phyloP scores from a whole-genome alignment of 2,329 filamentous ascomycete genomes.

The Neonectria coccinea region DNA sequence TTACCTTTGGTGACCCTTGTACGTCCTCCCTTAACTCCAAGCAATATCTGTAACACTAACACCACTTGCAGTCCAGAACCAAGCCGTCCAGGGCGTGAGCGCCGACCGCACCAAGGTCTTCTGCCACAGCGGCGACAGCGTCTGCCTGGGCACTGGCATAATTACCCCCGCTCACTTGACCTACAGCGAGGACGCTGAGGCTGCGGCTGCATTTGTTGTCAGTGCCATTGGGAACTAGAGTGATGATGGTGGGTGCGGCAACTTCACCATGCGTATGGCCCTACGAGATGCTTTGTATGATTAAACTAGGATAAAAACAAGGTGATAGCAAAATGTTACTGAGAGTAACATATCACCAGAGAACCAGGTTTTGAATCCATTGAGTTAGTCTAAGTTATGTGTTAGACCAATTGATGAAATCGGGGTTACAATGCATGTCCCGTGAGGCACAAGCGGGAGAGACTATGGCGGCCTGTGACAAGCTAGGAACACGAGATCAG shows the following conservation, averaged over 20 bases:
- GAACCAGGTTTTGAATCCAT: too few relatives aligned
- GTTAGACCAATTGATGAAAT: not conserved
- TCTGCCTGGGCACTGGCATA: conserved; percentile 46
- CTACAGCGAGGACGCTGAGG: conserved; percentile 46
- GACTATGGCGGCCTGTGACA: too few relatives aligned
- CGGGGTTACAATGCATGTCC: not conserved
- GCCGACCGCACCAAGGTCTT: conserved; percentile 44
- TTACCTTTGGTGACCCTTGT: conserved; percentile 49
- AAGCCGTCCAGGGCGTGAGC: conserved; percentile 39
- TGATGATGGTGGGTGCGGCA: not conserved
- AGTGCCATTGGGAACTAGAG: conserved; percentile 34
- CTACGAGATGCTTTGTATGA: not conserved
- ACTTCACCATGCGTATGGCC: not conserved
- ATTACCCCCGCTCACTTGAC: conserved; percentile 45
- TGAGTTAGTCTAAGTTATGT: too few relatives aligned
- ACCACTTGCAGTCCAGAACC: conserved; percentile 31
- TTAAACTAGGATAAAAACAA: conserved; percentile 7
- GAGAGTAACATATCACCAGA: too few relatives aligned
- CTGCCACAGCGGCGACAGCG: conserved; percentile 50
- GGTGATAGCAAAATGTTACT: not conserved
- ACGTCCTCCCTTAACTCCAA: conserved; percentile 22
- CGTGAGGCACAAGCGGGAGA: too few relatives aligned
- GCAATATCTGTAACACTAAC: conserved; percentile 18
- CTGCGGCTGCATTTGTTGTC: conserved; percentile 46
- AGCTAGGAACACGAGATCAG: not conserved